Evolutionary conservation across 306 rosid species (phyloP).

Genomic region (Cicer cuneatum): DNA sequence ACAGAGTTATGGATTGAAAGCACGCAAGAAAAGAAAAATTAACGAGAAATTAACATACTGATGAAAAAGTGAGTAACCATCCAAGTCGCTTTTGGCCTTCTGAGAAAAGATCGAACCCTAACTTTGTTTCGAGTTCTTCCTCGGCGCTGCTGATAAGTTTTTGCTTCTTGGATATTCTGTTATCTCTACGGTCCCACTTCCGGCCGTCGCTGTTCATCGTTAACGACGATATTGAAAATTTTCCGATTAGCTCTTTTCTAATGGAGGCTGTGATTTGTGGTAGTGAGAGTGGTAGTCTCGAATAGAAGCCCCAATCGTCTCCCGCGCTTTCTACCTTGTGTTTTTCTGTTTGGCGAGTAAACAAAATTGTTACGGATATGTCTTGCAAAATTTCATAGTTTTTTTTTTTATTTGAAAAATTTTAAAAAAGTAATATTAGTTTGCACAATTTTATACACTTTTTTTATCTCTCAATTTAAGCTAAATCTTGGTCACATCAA

Average conservation of each 20-base stretch:
- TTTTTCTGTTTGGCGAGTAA: background rate
- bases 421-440: too few species aligned
- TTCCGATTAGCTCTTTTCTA: background rate
- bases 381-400: too few species aligned
- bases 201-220: conserved; percentile 65
- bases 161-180: conserved; percentile 65
- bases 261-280: background rate
- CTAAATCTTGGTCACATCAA: too few species aligned
- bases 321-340: conserved; percentile 14
- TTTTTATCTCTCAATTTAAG: too few species aligned
- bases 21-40: background rate
- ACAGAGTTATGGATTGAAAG: background rate
- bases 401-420: too few species aligned
- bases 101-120: conserved; percentile 80
- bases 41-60: conserved; percentile 61
- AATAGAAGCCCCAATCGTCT: background rate
- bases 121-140: conserved; percentile 85
- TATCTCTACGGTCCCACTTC: conserved; percentile 57
- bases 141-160: conserved; percentile 73
- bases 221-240: background rate
- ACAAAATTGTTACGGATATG: background rate
- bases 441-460: too few species aligned
- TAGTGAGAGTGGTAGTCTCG: background rate
- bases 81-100: conserved; percentile 94
- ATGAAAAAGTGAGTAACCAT: conserved; percentile 78